Evolutionary conservation across 2,329 filamentous ascomycete genomes (phyloP).

Genomic region (Penicillium sp.): DNA sequence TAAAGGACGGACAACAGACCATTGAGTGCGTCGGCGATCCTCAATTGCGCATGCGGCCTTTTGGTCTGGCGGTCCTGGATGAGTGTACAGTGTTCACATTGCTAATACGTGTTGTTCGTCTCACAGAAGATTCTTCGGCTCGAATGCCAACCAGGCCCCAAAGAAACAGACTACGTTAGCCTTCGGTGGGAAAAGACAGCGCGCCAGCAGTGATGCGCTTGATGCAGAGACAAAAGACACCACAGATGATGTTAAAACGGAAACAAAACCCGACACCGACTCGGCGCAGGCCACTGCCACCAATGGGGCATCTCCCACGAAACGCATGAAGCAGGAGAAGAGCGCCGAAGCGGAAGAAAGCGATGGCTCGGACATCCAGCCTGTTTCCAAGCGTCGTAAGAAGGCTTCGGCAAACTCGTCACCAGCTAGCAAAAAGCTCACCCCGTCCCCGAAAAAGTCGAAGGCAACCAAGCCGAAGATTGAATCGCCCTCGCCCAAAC

Average conservation of each 20-base stretch:
- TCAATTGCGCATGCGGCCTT: constrained; percentile 8
- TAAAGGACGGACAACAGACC: constrained; percentile 71
- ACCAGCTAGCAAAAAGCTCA: constrained; percentile 26
- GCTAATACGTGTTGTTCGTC: constrained; percentile 9
- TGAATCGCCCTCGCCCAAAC: constrained; percentile 25
- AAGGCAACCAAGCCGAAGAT: constrained; percentile 18
- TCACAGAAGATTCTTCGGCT: constrained; percentile 80
- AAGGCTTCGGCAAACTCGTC: constrained; percentile 41
- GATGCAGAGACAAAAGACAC: constrained; percentile 26
- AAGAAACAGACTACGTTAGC: constrained; percentile 77
- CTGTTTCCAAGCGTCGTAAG: constrained; percentile 58
- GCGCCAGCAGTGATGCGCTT: constrained; percentile 32
- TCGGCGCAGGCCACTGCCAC: constrained; percentile 5
- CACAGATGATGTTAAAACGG: constrained; percentile 11
- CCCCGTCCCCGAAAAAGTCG: constrained; percentile 23
- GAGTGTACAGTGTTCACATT: neutral
- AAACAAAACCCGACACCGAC: constrained; percentile 11
- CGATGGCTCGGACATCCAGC: constrained; percentile 60
- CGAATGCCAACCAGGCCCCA: constrained; percentile 60
- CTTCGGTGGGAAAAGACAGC: constrained; percentile 64
- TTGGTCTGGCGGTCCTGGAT: neutral
- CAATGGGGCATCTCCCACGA: constrained; percentile 17
- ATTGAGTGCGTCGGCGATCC: constrained; percentile 62
- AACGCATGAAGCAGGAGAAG: constrained; percentile 42
- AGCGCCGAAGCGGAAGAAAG: constrained; percentile 45